These are phyloP conservation scores for Claviceps arundinis DNA, from an alignment of 2,329 filamentous ascomycete genomes.

Conservation along the genomic window DNA sequence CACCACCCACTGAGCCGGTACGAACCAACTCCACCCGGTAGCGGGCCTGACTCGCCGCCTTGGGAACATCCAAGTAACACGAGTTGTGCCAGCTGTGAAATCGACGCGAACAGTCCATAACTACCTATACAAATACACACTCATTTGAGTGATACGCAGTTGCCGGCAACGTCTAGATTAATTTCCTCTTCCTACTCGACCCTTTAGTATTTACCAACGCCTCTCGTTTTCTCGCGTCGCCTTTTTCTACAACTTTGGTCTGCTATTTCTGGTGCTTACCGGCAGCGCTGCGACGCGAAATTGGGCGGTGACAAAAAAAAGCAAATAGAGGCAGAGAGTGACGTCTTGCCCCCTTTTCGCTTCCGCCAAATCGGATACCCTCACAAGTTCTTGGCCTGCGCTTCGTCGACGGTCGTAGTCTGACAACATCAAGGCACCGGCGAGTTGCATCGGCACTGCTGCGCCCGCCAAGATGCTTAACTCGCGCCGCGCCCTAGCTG, in stretches of 20 bases:
- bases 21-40: not conserved
- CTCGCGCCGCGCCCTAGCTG: conserved; percentile 60
- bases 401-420: not conserved
- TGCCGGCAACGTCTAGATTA: too few relatives aligned
- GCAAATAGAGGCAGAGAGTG: not conserved
- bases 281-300: not conserved
- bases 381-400: not conserved
- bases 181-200: not conserved
- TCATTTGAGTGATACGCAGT: not conserved
- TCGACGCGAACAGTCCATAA: not conserved
- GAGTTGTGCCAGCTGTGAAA: not conserved
- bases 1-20: not conserved
- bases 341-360: not conserved
- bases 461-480: conserved; percentile 51
- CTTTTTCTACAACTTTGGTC: not conserved
- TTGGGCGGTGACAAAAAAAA: not conserved
- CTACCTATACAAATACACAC: not conserved
- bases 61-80: not conserved
- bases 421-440: not conserved
- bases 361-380: not conserved
- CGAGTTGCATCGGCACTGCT: not conserved
- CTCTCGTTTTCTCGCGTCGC: not conserved
- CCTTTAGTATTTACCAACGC: not conserved
- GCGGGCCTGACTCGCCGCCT: not conserved
- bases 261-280: not conserved